Conservation (phyloP, 179 eudicot genomes). For the Gypsophila paniculata region DNA sequence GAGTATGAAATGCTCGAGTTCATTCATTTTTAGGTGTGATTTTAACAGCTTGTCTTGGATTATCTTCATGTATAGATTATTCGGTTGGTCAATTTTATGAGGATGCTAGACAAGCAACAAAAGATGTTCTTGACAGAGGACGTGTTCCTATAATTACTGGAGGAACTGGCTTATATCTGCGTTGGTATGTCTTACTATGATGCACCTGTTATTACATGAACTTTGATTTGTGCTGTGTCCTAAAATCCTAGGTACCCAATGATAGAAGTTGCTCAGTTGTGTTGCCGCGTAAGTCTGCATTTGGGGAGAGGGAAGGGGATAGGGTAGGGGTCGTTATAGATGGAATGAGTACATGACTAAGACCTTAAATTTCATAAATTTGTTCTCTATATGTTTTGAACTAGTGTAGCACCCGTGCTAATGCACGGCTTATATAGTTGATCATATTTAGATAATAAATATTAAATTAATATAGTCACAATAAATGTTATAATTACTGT, state of each 20-base stretch:
- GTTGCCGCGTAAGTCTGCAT: neutral
- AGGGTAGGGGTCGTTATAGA: neutral
- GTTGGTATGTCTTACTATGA: conserved; percentile 57
- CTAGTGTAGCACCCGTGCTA: too few relatives aligned
- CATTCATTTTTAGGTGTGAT: neutral
- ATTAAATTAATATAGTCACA: too few relatives aligned
- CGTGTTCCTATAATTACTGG: conserved; percentile 88
- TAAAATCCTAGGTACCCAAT: neutral
- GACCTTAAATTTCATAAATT: neutral
- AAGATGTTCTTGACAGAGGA: conserved; percentile 63
- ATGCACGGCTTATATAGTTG: too few relatives aligned
- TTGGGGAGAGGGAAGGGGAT: neutral
- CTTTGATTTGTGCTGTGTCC: neutral
- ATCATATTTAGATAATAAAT: too few relatives aligned
- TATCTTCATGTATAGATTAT: conserved; percentile 43
- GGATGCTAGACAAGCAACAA: conserved; percentile 86
- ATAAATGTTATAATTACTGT: too few relatives aligned
- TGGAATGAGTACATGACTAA: neutral
- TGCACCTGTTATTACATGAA: conserved; percentile 4
- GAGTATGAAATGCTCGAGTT: conserved; percentile 7
- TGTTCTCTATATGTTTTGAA: neutral
- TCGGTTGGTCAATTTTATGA: conserved; percentile 86
- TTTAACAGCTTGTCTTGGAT: neutral
- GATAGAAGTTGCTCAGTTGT: neutral
- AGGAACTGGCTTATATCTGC: conserved; percentile 92